phyloP scores from a whole-genome alignment of 352 stramenopile species.

The Globisporangium paroecandrum region DNA sequence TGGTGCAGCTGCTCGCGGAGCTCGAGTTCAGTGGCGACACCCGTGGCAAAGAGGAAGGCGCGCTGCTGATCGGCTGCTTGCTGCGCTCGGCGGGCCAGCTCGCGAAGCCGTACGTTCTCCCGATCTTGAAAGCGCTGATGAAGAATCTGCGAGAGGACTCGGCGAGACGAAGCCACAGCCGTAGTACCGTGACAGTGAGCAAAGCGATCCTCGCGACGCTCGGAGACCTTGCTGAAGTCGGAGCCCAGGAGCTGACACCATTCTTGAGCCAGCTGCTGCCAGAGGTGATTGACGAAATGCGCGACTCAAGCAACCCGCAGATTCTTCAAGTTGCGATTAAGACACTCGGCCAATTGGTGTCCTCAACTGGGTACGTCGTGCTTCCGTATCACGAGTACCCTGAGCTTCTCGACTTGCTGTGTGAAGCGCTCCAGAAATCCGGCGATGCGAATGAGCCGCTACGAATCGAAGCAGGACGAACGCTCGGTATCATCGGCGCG shows the following conservation, averaged over 20 bases:
- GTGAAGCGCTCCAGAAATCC: conserved; percentile 73
- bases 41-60: conserved; percentile 79
- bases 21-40: conserved; percentile 83
- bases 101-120: conserved; percentile 81
- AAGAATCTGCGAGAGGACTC: conserved; percentile 86
- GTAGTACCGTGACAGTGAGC: conserved; percentile 77
- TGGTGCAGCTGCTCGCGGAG: conserved; percentile 84
- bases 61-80: conserved; percentile 76
- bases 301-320: conserved; percentile 79
- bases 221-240: conserved; percentile 76
- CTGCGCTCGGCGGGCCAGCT: conserved; percentile 73
- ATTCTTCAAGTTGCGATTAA: conserved; percentile 86
- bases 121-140: conserved; percentile 82
- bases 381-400: conserved; percentile 84
- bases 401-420: conserved; percentile 77
- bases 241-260: conserved; percentile 72
- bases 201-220: conserved; percentile 83
- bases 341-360: conserved; percentile 78
- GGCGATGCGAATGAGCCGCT: conserved; percentile 74
- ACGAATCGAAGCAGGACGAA: conserved; percentile 76
- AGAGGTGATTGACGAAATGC: conserved; percentile 85
- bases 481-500: conserved; percentile 75
- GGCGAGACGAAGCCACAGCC: conserved; percentile 56
- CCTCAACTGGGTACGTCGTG: conserved; percentile 81
- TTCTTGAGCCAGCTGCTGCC: conserved; percentile 82